Base-by-base conservation (phyloP, 148 eudicot species). In the Fagopyrum homotropicum region DNA sequence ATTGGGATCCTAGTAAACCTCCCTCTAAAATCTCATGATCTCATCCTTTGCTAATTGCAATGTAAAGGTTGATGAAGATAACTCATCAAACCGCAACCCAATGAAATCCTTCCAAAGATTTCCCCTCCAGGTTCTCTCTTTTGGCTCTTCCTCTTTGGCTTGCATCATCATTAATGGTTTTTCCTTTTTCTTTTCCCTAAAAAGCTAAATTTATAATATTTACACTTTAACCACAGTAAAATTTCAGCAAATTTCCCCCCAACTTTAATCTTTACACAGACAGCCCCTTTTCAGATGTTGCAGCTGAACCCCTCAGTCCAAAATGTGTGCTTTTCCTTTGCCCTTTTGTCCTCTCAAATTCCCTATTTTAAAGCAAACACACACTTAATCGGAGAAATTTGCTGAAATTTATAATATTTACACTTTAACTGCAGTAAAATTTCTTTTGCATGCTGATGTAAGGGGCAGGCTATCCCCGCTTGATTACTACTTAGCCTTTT, bases 101-200 rank as follows among this genome's bases (percentile, higher is more conserved):
- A 54, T 30, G 59, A 78, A 75, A 81, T 82, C 70, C 73, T 12
- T 51, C 50, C 80, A 77, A 73, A 86, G 83, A 80, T 84, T 72
- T 86, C 70, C 79, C 82, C 75, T 61, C 64, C 70, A 61, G 30
- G 75, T 82, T 72, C 73, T 22, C 77, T 49, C 55, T 9, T 15
- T 54, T 12, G 59, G 59, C 8, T 19, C 29, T 5, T 4, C 7
- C 45, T 49, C 56, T 74, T 78, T 75, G 76, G 88, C 88, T 86
- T 81, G 79, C 91, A 88, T 88, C 91, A 82, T 82, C 84, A 75
- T 81, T 69, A 45, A 66, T 75, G 10, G 56, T 54, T 45, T 35
- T 54, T 54, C 76, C 59, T 44, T 30, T 73, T 46, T 63, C 45
- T 70, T 66, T 72, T 54, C 19, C 68, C 59, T 44, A 19, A 63